Base-by-base conservation (phyloP, 345 rosid genomes). In the Leavenworthia alabamica region DNA sequence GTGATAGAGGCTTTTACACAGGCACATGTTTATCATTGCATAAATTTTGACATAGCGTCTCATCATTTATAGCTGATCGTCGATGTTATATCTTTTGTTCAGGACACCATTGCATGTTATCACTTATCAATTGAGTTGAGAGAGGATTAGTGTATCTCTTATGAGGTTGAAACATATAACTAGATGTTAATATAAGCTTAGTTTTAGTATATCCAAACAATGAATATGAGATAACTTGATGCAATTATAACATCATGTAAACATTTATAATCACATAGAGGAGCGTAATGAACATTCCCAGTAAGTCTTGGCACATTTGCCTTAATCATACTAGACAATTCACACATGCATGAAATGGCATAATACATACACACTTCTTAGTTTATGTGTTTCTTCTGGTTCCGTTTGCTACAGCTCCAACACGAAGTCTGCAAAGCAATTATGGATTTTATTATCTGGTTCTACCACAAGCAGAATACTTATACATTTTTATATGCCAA, bases 341-440 rank as follows among this genome's bases (percentile, higher is more conserved):
- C 64, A 43, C 64, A 58, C 64, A 70, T 54, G 77, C 66, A 74
- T 75, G 31, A 56, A 61, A 65, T 60, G 37, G 58, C 41, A 61
- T 39, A 71, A 33, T 57, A 63, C 51, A 47, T 66, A 37, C 49
- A 32, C 72, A 72, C 61, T 52, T 53, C 70, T 77, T 69, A 56
- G 14, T 47, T 27, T 55, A 46, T 19, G 33, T 65, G 31, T 45
- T 56, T 56, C 53, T 63, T 63, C 62, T 40, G 69, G 53, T 48
- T 48, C 40, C 51, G 66, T 42, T 74, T 46, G 33, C 81, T 86
- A 80, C 78, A 88, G 91, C 86, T 91, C 95, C 95, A 91, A 63
- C 76, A 91, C 96, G 74, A 91, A 77, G 73, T 88, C 96, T 91
- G 74, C 83, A 78, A 32, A 36, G 20, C 49, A 57, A 41, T 24